Evolutionary conservation across 257 asterid species (phyloP), one percentile per base, ranked within the genome.

Genomic region (Primulina tabacum): DNA sequence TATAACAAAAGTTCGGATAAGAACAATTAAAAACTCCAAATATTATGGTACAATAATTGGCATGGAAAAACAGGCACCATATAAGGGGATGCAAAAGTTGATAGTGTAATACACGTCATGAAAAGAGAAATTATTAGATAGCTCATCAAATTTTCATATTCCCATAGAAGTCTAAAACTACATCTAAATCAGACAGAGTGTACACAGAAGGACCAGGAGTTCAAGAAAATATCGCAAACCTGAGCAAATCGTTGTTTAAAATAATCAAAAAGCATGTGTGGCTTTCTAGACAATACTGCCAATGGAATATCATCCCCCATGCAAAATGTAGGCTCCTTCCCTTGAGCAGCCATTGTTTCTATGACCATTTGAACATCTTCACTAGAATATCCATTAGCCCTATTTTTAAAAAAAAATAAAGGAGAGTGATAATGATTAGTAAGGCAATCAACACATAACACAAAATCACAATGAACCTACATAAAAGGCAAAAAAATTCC

Each of bases 311-410:
- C 99, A 70, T 90, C 99, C 71, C 99, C 99, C 99, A 93, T 93
- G 84, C 99, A 93, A 74, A 93, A 93, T n/a, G 99, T 93, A 76
- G 99, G 96, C 82, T 94, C 99, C 88, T 91, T 94, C 75, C 97
- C 99, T 80, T 94, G 99, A 76, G 97, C 65, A 76, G 99, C 99
- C 99, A 94, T 94, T 69, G 95, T 74, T 85, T 94, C 99, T 75
- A 94, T 94, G 69, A 94, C 96, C 97, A 94, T 94, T 81, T 94
- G 99, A 72, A 94, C 99, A 83, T 94, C 99, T 93, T 94, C 99
- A 76, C 96, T 94, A 60, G 99, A 94, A 83, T 94, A 94, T 63
- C 97, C 99, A 81, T 62, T 88, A 7, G 97, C 97, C 90, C 99
- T 94, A 82, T 59, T 7, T 37, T 1, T 65, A 73, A 69, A 26